Conservation (phyloP, 2,329 filamentous ascomycete species). For the Sarocladium brachiariae region DNA sequence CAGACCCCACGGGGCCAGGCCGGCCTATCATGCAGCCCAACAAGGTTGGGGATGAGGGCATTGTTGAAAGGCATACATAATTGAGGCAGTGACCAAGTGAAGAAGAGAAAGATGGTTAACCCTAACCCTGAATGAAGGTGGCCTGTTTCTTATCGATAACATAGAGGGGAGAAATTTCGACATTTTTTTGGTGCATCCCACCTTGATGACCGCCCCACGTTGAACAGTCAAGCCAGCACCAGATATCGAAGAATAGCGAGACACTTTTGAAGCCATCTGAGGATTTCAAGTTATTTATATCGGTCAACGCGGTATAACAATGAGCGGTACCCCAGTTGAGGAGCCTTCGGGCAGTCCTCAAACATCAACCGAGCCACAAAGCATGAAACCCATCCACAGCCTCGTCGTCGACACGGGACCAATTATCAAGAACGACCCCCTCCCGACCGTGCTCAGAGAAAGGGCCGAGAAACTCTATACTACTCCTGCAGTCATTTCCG, state of each 20-base stretch:
- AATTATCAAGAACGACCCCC: slow-evolving; percentile 86
- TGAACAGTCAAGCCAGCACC: neutral
- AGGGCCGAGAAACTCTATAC: slow-evolving; percentile 75
- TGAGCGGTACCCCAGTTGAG: slow-evolving; percentile 7
- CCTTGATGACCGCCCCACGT: slow-evolving; percentile 8
- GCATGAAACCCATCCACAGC: slow-evolving; percentile 65
- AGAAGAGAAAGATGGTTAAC: neutral
- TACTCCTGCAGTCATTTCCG: slow-evolving; percentile 75
- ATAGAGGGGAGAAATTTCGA: neutral
- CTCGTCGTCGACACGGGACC: slow-evolving; percentile 88
- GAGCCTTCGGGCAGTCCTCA: neutral
- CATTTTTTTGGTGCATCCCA: slow-evolving; percentile 9
- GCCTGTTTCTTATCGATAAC: slow-evolving; percentile 4
- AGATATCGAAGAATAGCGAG: neutral
- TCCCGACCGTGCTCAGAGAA: slow-evolving; percentile 72
- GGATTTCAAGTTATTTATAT: too few species aligned
- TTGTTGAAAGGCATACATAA: neutral
- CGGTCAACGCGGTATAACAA: too few species aligned
- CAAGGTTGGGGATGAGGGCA: neutral
- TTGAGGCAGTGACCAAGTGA: neutral
- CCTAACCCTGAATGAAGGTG: neutral
- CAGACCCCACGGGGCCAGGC: neutral
- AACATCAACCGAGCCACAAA: slow-evolving; percentile 9
- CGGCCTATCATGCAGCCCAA: neutral
- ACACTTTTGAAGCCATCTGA: neutral